These are phyloP conservation scores for Microcyclospora tardicrescens DNA, from an alignment of 2,329 filamentous ascomycete genomes.

Conservation along the genomic window DNA sequence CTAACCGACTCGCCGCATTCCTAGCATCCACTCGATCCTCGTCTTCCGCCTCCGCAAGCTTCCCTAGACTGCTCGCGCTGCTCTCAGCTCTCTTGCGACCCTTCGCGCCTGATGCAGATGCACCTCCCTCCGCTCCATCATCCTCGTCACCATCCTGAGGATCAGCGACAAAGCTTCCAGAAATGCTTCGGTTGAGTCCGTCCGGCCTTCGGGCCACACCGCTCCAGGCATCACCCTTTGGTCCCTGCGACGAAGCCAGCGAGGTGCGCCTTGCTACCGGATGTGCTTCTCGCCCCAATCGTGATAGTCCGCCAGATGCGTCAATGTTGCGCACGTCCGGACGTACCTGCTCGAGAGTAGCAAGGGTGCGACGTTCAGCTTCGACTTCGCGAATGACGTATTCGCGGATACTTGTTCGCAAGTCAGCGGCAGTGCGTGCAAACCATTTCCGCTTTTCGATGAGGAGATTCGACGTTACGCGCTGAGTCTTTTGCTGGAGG, in stretches of 20 bases:
- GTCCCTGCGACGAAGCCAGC: conserved; percentile 78
- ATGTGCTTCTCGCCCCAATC: conserved; percentile 78
- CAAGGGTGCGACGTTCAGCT: conserved; percentile 79
- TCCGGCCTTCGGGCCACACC: conserved; percentile 77
- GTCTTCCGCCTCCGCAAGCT: conserved; percentile 44
- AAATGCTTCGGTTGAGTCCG: conserved; percentile 63
- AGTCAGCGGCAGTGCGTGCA: conserved; percentile 67
- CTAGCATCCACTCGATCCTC: conserved; percentile 89
- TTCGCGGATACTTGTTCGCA: conserved; percentile 73
- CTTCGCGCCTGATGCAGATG: conserved; percentile 25
- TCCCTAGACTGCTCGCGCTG: conserved; percentile 42
- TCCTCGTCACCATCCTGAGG: conserved; percentile 40
- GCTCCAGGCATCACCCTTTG: conserved; percentile 97
- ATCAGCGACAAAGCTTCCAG: conserved; percentile 49
- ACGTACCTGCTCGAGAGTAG: conserved; percentile 83
- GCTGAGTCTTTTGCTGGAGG: conserved; percentile 71
- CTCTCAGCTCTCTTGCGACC: conserved; percentile 37
- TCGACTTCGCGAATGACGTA: conserved; percentile 93
- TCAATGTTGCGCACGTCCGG: conserved; percentile 91
- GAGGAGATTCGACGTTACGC: conserved; percentile 79
- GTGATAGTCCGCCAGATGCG: conserved; percentile 73
- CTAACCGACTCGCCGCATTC: conserved; percentile 87
- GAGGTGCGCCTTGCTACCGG: conserved; percentile 65
- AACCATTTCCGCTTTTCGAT: conserved; percentile 89
- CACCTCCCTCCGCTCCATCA: conserved; percentile 32